These are phyloP conservation scores for Chaetoscypha palmicola DNA, from an alignment of 2,329 filamentous ascomycete species.

Conservation along the genomic window DNA sequence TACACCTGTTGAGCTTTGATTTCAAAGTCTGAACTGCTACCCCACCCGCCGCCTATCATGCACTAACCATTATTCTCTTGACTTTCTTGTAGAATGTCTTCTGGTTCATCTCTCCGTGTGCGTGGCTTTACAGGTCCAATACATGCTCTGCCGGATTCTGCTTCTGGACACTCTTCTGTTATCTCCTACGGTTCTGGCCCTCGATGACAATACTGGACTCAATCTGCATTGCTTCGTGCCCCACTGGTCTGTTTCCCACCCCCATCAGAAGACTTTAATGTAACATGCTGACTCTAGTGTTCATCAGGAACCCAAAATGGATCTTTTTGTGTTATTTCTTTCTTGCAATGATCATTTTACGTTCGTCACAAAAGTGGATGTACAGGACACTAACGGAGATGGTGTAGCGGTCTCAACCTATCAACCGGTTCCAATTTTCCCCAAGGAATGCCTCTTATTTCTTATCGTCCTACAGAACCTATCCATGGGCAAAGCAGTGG, in stretches of 20 bases:
- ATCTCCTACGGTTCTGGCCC: background rate
- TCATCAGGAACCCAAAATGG: conserved; percentile 3
- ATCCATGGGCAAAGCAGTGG: conserved; percentile 28
- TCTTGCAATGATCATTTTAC: conserved; percentile 11
- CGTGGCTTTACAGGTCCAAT: too few species aligned
- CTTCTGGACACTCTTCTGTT: background rate
- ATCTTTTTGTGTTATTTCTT: conserved; percentile 18
- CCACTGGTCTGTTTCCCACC: background rate
- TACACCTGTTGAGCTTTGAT: conserved; percentile 26
- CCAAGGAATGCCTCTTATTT: conserved; percentile 26
- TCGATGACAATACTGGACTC: background rate
- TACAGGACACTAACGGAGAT: conserved; percentile 31
- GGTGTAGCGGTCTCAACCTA: conserved; percentile 25
- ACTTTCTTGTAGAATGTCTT: conserved; percentile 20
- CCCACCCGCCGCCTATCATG: conserved; percentile 21
- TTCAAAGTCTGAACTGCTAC: conserved; percentile 21
- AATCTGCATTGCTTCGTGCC: background rate
- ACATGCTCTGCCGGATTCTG: too few species aligned
- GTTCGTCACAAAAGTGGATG: conserved; percentile 22
- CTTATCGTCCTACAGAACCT: conserved; percentile 31
- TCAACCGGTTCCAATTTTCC: conserved; percentile 20
- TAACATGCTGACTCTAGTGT: conserved; percentile 17
- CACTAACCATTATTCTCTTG: conserved; percentile 24
- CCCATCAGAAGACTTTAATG: too few species aligned
- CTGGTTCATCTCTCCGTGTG: background rate